These are phyloP conservation scores for Rhizopus sp. DNA, from an alignment of 371 early-diverging fungal species.

Conservation along the genomic window DNA sequence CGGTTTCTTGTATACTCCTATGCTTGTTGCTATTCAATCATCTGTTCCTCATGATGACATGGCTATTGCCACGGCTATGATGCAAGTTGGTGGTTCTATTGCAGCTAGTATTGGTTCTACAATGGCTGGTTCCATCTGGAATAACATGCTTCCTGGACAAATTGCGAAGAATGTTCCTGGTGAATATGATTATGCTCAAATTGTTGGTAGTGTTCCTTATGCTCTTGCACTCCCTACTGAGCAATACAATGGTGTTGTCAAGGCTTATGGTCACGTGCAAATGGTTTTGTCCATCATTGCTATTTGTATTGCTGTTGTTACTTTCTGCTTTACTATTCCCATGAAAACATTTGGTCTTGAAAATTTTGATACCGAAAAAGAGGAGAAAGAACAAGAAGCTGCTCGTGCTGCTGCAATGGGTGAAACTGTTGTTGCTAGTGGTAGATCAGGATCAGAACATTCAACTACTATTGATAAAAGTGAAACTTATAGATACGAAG, in stretches of 20 bases:
- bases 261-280: conserved; percentile 36
- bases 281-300: conserved; percentile 33
- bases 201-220: conserved; percentile 30
- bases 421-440: too few relatives aligned
- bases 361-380: too few relatives aligned
- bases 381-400: too few relatives aligned
- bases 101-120: conserved; percentile 42
- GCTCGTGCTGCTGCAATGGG: too few relatives aligned
- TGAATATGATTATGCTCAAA: conserved; percentile 31
- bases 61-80: conserved; percentile 41
- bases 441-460: too few relatives aligned
- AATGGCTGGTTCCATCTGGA: conserved; percentile 45
- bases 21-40: conserved; percentile 39
- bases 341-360: conserved; percentile 46
- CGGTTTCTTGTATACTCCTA: conserved; percentile 35
- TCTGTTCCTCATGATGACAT: conserved; percentile 40
- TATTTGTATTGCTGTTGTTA: conserved; percentile 29
- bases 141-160: conserved; percentile 35
- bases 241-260: conserved; percentile 33
- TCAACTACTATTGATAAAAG: too few relatives aligned
- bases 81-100: conserved; percentile 40
- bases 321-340: conserved; percentile 36
- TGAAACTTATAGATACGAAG: too few relatives aligned
- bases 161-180: conserved; percentile 41
- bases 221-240: conserved; percentile 27